Evolutionary conservation across 768 basidiomycete species (phyloP), one percentile per base, ranked within the genome.

Genomic region (Chlorophyllum brunneum): DNA sequence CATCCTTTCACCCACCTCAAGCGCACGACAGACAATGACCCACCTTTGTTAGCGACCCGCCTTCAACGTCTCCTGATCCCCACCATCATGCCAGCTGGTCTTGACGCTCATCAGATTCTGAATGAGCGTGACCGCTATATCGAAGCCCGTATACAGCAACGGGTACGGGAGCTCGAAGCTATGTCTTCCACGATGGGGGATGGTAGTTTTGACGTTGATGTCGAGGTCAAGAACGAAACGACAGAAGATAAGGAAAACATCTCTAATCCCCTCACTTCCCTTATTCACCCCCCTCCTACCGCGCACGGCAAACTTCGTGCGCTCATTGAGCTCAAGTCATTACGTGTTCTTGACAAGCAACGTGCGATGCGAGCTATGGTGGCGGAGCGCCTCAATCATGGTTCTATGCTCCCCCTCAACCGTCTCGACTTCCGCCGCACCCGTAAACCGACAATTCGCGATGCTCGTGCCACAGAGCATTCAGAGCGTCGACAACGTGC

Each of bases 121-220:
- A 87, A 91, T 57, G 97, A 99, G 69, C 83, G 95, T 5, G 92
- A 95, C 58, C 81, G 91, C 8, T 95, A 83, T 67, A 83, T 98
- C 51, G 91, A 97, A 61, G 87, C 89, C 3, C 83, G 95, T 18
- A 82, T 98, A 45, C 79, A 84, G 34, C 92, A 97, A 68, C 83
- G 97, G 30, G 86, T 95, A 48, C 79, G 80, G 15, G 97, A 99
- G 65, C 82, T 99, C 18, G 86, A 91, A 63, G 69, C 72, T 36
- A 65, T 97, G 61, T 83, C 90, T 2, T 78, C 91, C 15, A 92
- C 87, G 8, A 82, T 92, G 57, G 88, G 89, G 4, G 83, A 90
- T 38, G 91, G 86, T 15, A 76, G 77, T 15, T 78, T 92, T 45
- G 88, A 68, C 60, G 73, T 62, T 26, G 68, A 67, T 39, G 63